Base-by-base conservation (phyloP, 495 filamentous ascomycete species). In the Thozetella sp. region DNA sequence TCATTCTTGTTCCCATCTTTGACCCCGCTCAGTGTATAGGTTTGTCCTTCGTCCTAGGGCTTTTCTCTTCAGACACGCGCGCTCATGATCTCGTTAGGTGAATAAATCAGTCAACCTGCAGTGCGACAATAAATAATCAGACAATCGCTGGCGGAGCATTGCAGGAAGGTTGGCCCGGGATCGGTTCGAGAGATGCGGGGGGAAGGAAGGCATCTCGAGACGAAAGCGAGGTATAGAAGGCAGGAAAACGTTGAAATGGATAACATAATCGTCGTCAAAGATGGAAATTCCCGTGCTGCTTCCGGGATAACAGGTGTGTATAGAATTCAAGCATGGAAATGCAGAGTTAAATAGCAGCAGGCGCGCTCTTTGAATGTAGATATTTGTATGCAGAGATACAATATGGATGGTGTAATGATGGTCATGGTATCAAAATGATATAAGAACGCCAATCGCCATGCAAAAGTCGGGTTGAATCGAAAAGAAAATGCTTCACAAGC, bases 351-450 rank as follows among this genome's bases (percentile, higher is more conserved):
- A 13, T 3, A 48, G n/a, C 9, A 48, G 43, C 43, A 11, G 43
- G 43, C 43, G 20, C n/a, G 43, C 43, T 48, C 43, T 48, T 48
- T 4, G 43, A 48, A 13, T 11, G 43, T 48, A 48, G 55, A 54
- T 55, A 61, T 70, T 51, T 13, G 23, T 61, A 30, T 71, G 65
- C 51, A 68, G 58, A 59, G 61, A 26, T 53, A 57, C 65, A 46
- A 64, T 62, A 19, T 34, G 66, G 62, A 64, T 54, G 22, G 62
- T 57, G 22, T 52, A 51, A 20, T 60, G 70, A 46, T 71, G 66
- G 45, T 70, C 12, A 66, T 73, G 53, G 66, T 60, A 48, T 51
- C 17, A 50, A 45, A 53, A 22, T 17, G 56, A 58, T n/a, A 17
- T 58, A 25, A 48, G 25, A 62, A 63, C 60, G 54, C 59, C 65